Percentiles rank a stretch among this genome's conserved stretches.
These are phyloP conservation scores for Ceratocystis smalleyi DNA, from an alignment of 2,329 filamentous ascomycete species.

Conservation along the genomic window DNA sequence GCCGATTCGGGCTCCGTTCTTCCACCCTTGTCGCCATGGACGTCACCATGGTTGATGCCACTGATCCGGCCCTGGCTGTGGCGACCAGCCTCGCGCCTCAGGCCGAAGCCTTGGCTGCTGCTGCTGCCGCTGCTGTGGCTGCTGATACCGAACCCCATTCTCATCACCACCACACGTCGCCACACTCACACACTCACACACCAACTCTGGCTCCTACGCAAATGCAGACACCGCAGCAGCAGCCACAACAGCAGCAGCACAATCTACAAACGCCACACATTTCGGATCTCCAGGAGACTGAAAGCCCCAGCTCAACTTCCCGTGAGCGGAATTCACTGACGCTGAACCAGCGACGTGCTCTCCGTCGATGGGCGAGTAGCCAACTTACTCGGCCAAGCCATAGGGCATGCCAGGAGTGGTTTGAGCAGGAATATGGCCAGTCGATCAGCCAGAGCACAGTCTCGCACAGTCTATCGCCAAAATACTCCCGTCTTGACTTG, in stretches of 20 bases:
- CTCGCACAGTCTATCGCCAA: constrained; percentile 45
- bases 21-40: constrained; percentile 6
- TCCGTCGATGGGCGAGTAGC: constrained; percentile 43
- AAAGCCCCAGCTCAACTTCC: constrained; percentile 16
- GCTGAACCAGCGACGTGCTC: constrained; percentile 44
- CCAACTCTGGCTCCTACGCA: neutral
- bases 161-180: constrained; percentile 1
- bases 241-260: constrained; percentile 14
- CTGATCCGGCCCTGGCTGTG: constrained; percentile 4
- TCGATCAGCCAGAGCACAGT: constrained; percentile 48
- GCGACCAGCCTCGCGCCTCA: constrained; percentile 9
- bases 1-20: neutral
- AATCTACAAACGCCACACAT: neutral
- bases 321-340: constrained; percentile 45
- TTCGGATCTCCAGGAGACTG: neutral
- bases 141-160: constrained; percentile 1
- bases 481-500: constrained; percentile 45
- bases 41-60: constrained; percentile 9
- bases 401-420: constrained; percentile 50
- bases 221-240: neutral
- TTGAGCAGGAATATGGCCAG: constrained; percentile 41
- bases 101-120: constrained; percentile 8
- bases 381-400: constrained; percentile 43
- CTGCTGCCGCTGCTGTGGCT: neutral
- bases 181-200: neutral